Base-by-base conservation (phyloP, 202 grass and related monocot species). In the Setaria viridis region DNA sequence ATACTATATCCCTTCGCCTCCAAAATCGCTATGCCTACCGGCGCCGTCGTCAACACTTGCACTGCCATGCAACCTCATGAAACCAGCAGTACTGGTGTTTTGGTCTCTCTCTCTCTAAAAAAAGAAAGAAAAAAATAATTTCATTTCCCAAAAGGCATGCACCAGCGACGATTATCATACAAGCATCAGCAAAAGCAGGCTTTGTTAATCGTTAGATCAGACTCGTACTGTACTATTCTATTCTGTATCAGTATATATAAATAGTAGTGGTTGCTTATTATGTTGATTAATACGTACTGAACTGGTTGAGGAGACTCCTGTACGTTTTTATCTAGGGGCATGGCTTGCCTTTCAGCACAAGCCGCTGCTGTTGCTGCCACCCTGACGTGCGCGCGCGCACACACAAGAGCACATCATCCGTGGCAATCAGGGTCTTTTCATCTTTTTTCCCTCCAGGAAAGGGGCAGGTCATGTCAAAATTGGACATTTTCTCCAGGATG, bases 401-500 rank as follows among this genome's bases (percentile, higher is more conserved):
- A 25, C 72, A 62, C 21, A 32, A 70, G 20, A 60, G 47, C 30
- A 57, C 72, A 39, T 34, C 72, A 39, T 34, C 75, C 69, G 45
- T 71, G 32, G 54, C 55, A 72, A 72, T 60, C 53, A 79, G 54
- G 53, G 76, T 85, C 75, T 71, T 79, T 62, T 79, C 66, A 71
- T 86, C 84, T 80, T 85, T 79, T 85, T 57, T 57, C 7, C 84
- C 55, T 71, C 66, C 19, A 53, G 56, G 45, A 80, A 86, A 73
- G 67, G 85, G 59, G 48, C 68, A 56, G 68, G 85, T 86, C 85
- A 87, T 46, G 77, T 87, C 85, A 74, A 56, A 81, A 67, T 74
- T 66, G 11, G 69, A 81, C 77, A 57, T 57, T 66, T 74, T 33
- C n/a, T 42, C 33, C 46, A 65, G 34, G 41, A 34, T 56, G 62